Evolutionary conservation across 371 early-diverging fungal genomes (phyloP).

Genomic region (Apophysomyces elegans): DNA sequence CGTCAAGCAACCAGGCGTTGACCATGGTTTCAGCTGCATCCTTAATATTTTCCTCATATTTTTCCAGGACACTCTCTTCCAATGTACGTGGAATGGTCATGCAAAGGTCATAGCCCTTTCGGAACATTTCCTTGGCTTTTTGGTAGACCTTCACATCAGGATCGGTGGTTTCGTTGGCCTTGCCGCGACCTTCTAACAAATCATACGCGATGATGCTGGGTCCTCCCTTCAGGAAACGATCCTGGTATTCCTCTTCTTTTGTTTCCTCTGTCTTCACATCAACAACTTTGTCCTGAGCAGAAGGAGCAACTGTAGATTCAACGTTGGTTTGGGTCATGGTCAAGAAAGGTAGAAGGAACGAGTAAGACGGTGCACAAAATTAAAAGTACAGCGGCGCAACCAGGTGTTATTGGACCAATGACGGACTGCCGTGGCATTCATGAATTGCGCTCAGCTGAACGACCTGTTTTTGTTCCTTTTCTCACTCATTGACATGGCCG

Average conservation of each 20-base stretch:
- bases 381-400: slow-evolving; percentile 7
- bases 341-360: background rate
- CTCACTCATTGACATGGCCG: no score
- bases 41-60: slow-evolving; percentile 64
- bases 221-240: slow-evolving; percentile 56
- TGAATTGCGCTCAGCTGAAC: slow-evolving; percentile 8
- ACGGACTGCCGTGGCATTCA: slow-evolving; percentile 6
- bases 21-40: slow-evolving; percentile 66
- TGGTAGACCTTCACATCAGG: slow-evolving; percentile 64
- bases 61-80: slow-evolving; percentile 57
- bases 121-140: slow-evolving; percentile 63
- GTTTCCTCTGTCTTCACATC: slow-evolving; percentile 1
- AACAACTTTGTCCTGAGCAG: slow-evolving; percentile 8
- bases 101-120: slow-evolving; percentile 61
- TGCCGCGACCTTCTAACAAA: slow-evolving; percentile 61
- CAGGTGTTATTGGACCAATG: slow-evolving; percentile 7
- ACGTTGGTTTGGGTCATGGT: slow-evolving; percentile 7
- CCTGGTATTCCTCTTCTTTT: slow-evolving; percentile 45
- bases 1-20: slow-evolving; percentile 69
- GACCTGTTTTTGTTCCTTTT: background rate
- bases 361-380: slow-evolving; percentile 3
- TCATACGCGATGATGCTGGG: slow-evolving; percentile 64
- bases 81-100: slow-evolving; percentile 63
- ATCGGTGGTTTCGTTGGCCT: slow-evolving; percentile 58
- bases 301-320: background rate